Evolutionary conservation across 768 basidiomycete species (phyloP).

Genomic region (Mycena vulgaris): DNA sequence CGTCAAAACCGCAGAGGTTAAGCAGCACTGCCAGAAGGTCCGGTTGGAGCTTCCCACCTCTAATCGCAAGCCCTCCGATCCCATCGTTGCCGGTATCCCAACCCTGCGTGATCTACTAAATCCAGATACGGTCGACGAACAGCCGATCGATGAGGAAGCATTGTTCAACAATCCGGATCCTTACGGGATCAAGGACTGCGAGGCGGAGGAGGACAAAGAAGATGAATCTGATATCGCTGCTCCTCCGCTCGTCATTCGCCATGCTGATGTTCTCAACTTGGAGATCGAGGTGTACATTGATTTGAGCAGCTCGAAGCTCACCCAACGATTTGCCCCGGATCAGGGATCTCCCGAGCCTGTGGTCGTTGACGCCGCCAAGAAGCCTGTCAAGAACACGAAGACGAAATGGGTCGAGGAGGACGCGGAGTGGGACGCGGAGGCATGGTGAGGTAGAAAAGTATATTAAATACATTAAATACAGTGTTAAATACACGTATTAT

Average conservation of each 20-base stretch:
- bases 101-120: slow-evolving; percentile 8
- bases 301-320: not conserved
- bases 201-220: slow-evolving; percentile 4
- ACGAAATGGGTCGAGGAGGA: no score
- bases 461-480: no score
- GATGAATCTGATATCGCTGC: not conserved
- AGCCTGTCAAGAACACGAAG: no score
- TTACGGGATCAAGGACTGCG: not conserved
- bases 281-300: slow-evolving; percentile 4
- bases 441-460: no score
- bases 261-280: not conserved
- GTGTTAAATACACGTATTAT: no score
- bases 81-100: slow-evolving; percentile 5
- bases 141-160: not conserved
- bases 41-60: slow-evolving; percentile 10
- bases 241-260: slow-evolving; percentile 2
- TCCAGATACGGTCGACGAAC: not conserved
- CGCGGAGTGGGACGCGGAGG: no score
- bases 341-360: no score
- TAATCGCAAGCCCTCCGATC: slow-evolving; percentile 9
- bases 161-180: slow-evolving; percentile 11
- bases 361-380: no score
- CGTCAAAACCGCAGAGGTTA: not conserved
- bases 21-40: slow-evolving; percentile 7
- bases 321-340: no score